phyloP scores from a whole-genome alignment of 2,329 filamentous ascomycete genomes.

The Penicillium nordicum region DNA sequence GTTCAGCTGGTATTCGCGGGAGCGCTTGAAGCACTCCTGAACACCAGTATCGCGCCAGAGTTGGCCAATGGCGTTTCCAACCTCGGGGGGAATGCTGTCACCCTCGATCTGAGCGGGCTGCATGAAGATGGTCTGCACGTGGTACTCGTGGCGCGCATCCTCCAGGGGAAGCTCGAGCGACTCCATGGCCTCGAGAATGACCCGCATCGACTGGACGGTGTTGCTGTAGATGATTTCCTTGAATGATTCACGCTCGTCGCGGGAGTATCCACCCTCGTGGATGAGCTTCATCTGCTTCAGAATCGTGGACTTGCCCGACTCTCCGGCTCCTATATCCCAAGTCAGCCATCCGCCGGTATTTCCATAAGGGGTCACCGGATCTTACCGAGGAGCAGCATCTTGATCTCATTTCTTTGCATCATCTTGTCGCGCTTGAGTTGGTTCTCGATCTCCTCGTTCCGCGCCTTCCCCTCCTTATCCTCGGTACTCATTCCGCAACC shows the following conservation, averaged over 20 bases:
- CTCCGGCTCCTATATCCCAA: constrained; percentile 73
- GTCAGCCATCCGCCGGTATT: constrained; percentile 16
- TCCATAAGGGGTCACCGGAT: background rate
- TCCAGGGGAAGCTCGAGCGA: constrained; percentile 75
- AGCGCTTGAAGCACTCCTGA: constrained; percentile 92
- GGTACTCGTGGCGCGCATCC: constrained; percentile 90
- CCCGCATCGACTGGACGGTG: constrained; percentile 67
- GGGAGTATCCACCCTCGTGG: constrained; percentile 96
- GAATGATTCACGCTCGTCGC: constrained; percentile 72
- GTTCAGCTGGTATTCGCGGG: constrained; percentile 92
- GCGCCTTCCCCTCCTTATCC: constrained; percentile 99
- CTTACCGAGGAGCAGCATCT: constrained; percentile 97
- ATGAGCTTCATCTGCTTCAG: constrained; percentile 99
- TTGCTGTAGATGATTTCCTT: constrained; percentile 72
- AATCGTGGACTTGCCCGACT: constrained; percentile 93
- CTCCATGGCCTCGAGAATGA: constrained; percentile 67
- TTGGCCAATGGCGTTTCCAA: constrained; percentile 86
- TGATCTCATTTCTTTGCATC: constrained; percentile 99
- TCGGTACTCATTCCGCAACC: constrained; percentile 99
- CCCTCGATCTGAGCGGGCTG: constrained; percentile 95
- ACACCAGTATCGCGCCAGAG: constrained; percentile 92
- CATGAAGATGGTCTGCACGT: constrained; percentile 98
- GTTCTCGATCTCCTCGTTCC: constrained; percentile 99
- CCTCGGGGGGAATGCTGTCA: constrained; percentile 88
- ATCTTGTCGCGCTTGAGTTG: constrained; percentile 98